Evolutionary conservation across 1,284 basidiomycete species (phyloP).

Genomic region (Ceratobasidium theobromae): DNA sequence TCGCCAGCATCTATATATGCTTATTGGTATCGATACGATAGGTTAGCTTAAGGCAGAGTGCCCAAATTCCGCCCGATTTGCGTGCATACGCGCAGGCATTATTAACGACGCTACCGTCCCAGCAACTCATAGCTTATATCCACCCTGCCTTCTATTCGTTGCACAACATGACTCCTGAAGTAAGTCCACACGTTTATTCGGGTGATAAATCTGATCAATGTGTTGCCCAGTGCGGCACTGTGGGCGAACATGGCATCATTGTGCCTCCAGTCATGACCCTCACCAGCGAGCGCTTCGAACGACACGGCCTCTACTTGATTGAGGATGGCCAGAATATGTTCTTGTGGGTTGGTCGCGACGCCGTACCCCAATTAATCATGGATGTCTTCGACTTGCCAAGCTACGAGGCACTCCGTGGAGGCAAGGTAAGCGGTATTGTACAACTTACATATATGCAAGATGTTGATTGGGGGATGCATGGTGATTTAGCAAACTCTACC

Average conservation of each 20-base stretch:
- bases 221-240: constrained; percentile 54
- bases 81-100: constrained; percentile 93
- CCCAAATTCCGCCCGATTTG: constrained; percentile 96
- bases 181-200: constrained; percentile 43
- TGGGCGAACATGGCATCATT: constrained; percentile 78
- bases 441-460: not conserved
- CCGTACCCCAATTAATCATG: constrained; percentile 89
- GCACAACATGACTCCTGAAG: constrained; percentile 94
- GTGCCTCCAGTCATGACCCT: constrained; percentile 87
- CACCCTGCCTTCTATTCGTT: constrained; percentile 95
- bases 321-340: constrained; percentile 98
- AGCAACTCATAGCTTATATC: constrained; percentile 90
- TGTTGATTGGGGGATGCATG: constrained; percentile 37
- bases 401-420: constrained; percentile 86
- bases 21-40: constrained; percentile 42
- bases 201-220: constrained; percentile 22
- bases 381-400: constrained; percentile 92
- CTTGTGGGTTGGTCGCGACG: constrained; percentile 96
- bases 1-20: not conserved
- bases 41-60: constrained; percentile 92
- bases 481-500: constrained; percentile 75
- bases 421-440: constrained; percentile 67
- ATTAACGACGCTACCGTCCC: constrained; percentile 87
- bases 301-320: constrained; percentile 95
- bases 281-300: constrained; percentile 90